These are phyloP conservation scores for Peronospora farinosa DNA, from an alignment of 352 stramenopile species.

Conservation along the genomic window DNA sequence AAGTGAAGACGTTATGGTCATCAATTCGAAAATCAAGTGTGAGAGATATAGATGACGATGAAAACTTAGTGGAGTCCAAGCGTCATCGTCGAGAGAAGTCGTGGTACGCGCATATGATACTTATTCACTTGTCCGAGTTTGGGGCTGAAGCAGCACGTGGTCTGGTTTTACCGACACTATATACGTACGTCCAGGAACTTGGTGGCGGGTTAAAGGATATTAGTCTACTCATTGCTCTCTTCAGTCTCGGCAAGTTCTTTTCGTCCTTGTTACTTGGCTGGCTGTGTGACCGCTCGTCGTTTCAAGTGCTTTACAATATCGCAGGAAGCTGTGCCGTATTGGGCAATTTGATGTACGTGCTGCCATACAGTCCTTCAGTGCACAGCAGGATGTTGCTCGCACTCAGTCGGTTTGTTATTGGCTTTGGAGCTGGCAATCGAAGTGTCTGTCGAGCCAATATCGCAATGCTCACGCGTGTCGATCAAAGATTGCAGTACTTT, in stretches of 20 bases:
- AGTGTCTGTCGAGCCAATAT: slow-evolving; percentile 70
- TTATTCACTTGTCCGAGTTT: slow-evolving; percentile 61
- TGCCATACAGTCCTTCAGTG: slow-evolving; percentile 37
- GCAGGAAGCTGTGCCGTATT: slow-evolving; percentile 33
- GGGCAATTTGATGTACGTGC: slow-evolving; percentile 55
- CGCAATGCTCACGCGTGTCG: slow-evolving; percentile 47
- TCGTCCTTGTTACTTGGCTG: slow-evolving; percentile 60
- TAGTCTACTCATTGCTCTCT: slow-evolving; percentile 55
- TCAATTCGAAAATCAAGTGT: background rate
- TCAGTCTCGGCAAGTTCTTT: slow-evolving; percentile 51
- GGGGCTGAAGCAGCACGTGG: slow-evolving; percentile 50
- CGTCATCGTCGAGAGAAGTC: slow-evolving; percentile 5
- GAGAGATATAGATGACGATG: too few species aligned
- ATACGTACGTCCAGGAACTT: slow-evolving; percentile 53
- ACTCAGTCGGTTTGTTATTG: slow-evolving; percentile 56
- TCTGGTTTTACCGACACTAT: slow-evolving; percentile 61
- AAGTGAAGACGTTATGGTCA: slow-evolving; percentile 3
- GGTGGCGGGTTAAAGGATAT: slow-evolving; percentile 51
- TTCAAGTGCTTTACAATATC: slow-evolving; percentile 49
- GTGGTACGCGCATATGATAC: slow-evolving; percentile 54
- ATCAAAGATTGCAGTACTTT: slow-evolving; percentile 57
- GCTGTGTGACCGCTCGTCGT: slow-evolving; percentile 55
- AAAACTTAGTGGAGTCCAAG: too few species aligned
- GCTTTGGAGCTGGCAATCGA: slow-evolving; percentile 63
- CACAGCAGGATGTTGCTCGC: slow-evolving; percentile 37